These are phyloP conservation scores for Marasmius fiardii DNA, from an alignment of 1,284 basidiomycete species.

Conservation along the genomic window DNA sequence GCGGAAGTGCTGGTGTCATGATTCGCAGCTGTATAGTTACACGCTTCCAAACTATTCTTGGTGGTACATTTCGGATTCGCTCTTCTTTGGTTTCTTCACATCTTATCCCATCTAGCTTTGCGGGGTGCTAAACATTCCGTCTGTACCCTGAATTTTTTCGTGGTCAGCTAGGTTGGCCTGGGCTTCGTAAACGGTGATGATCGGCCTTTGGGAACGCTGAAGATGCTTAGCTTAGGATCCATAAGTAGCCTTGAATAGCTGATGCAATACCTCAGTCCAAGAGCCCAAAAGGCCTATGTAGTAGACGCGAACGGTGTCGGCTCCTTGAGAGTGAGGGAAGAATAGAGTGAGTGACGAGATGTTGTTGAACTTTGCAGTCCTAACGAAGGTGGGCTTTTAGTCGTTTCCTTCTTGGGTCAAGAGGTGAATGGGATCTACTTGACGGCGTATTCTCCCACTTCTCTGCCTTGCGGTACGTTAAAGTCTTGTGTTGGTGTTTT, in stretches of 20 bases:
- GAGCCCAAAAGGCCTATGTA: slow-evolving; percentile 79
- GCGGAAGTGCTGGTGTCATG: no score
- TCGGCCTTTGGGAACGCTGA: slow-evolving; percentile 64
- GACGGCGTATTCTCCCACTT: slow-evolving; percentile 72
- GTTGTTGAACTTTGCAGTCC: slow-evolving; percentile 76
- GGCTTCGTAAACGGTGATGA: slow-evolving; percentile 76
- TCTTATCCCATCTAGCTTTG: no score
- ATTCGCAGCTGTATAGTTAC: neutral
- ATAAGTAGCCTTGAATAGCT: neutral
- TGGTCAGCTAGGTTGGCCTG: slow-evolving; percentile 80
- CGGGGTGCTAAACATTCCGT: slow-evolving; percentile 48
- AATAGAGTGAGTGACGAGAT: slow-evolving; percentile 71
- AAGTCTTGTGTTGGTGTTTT: slow-evolving; percentile 67
- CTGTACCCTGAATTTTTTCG: slow-evolving; percentile 72
- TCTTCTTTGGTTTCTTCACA: neutral
- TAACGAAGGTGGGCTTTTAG: slow-evolving; percentile 22
- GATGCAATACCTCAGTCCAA: slow-evolving; percentile 61
- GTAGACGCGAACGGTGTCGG: slow-evolving; percentile 65
- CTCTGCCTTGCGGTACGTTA: slow-evolving; percentile 58
- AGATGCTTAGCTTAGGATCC: slow-evolving; percentile 5
- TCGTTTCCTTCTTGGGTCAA: slow-evolving; percentile 4
- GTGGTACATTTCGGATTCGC: neutral
- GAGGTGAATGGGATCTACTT: slow-evolving; percentile 41
- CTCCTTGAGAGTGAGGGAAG: slow-evolving; percentile 71
- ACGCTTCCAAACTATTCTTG: neutral